These are phyloP conservation scores for Aspergillus transmontanensis DNA, from an alignment of 2,329 filamentous ascomycete species.

Conservation along the genomic window DNA sequence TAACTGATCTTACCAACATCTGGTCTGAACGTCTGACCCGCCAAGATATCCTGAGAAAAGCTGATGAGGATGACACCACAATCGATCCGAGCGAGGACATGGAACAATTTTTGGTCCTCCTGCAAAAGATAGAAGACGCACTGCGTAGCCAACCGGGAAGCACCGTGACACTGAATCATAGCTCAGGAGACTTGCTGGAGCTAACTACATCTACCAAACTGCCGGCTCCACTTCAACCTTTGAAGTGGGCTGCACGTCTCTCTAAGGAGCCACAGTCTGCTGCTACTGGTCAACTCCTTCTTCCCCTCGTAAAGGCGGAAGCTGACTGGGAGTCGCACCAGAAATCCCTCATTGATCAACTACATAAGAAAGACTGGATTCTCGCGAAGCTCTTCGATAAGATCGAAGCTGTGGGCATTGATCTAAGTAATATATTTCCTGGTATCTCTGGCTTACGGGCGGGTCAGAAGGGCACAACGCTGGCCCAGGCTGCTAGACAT, in stretches of 20 bases:
- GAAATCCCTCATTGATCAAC: slow-evolving; percentile 49
- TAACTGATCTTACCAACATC: slow-evolving; percentile 62
- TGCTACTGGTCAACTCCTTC: slow-evolving; percentile 54
- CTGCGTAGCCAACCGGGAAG: slow-evolving; percentile 40
- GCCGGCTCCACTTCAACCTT: slow-evolving; percentile 55
- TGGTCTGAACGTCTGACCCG: slow-evolving; percentile 57
- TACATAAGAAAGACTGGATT: slow-evolving; percentile 61
- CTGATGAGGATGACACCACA: slow-evolving; percentile 52
- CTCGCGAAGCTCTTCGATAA: slow-evolving; percentile 62
- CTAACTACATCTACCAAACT: slow-evolving; percentile 53
- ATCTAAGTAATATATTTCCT: slow-evolving; percentile 61
- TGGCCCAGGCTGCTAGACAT: slow-evolving; percentile 55
- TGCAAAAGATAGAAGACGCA: slow-evolving; percentile 57
- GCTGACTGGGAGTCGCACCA: slow-evolving; percentile 52
- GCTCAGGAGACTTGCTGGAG: slow-evolving; percentile 40
- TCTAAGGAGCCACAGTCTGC: slow-evolving; percentile 40
- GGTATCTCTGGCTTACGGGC: slow-evolving; percentile 51
- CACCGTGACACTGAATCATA: slow-evolving; percentile 32
- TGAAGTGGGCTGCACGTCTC: slow-evolving; percentile 58
- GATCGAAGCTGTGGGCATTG: slow-evolving; percentile 58
- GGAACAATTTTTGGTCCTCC: slow-evolving; percentile 61
- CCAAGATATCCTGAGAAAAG: slow-evolving; percentile 51
- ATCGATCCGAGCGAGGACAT: slow-evolving; percentile 63
- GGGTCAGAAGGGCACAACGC: slow-evolving; percentile 47
- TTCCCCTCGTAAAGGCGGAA: slow-evolving; percentile 56